These are phyloP conservation scores for Trichoderma sp. DNA, from an alignment of 2,329 filamentous ascomycete species.

Conservation along the genomic window DNA sequence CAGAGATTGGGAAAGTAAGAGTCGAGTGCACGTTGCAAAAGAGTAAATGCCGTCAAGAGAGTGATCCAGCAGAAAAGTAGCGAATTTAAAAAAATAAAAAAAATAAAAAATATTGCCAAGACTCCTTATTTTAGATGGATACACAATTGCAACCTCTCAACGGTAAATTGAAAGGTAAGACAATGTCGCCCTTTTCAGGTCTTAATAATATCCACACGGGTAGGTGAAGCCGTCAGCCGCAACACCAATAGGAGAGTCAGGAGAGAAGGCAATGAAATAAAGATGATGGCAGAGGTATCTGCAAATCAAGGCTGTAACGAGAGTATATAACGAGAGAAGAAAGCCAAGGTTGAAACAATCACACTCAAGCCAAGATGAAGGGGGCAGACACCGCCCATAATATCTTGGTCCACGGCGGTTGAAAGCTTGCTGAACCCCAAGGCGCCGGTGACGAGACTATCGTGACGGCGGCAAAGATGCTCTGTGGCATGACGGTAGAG, in stretches of 20 bases:
- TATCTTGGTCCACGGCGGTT: slow-evolving; percentile 2
- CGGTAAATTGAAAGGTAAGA: neutral
- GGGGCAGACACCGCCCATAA: slow-evolving; percentile 3
- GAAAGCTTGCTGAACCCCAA: slow-evolving; percentile 10
- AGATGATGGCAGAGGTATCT: neutral
- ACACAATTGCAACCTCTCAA: neutral
- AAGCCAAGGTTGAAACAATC: neutral
- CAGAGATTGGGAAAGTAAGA: neutral
- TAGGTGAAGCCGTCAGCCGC: neutral
- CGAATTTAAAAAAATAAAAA: neutral
- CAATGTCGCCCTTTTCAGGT: neutral
- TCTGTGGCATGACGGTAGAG: neutral
- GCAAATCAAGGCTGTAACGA: neutral
- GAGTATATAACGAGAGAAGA: neutral
- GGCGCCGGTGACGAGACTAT: slow-evolving; percentile 21
- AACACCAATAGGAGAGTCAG: neutral
- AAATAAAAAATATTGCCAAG: neutral
- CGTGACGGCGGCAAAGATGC: slow-evolving; percentile 22
- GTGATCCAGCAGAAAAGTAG: neutral
- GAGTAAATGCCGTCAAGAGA: neutral
- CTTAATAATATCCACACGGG: neutral
- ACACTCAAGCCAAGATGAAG: neutral
- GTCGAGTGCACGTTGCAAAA: neutral
- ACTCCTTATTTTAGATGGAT: neutral
- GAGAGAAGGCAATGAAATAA: neutral